Evolutionary conservation across 2,329 filamentous ascomycete species (phyloP), one percentile per base, ranked within the genome.

Genomic region (Cladosporium cucumerinum): DNA sequence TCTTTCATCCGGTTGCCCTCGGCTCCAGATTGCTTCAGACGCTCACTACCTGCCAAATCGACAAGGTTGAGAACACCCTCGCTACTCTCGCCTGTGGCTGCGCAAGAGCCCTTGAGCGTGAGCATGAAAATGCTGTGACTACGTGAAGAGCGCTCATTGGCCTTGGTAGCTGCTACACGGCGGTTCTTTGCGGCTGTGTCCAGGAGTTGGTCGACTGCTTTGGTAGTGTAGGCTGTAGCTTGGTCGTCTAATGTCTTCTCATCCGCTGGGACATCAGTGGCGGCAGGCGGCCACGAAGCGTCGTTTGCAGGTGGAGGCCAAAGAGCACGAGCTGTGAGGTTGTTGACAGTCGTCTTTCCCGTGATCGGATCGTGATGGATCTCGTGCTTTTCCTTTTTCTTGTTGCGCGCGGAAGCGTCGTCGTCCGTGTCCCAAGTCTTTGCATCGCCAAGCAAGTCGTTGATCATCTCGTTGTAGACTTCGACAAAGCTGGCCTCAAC

Each of bases 41-140:
- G 86, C 78, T 99, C 95, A 11, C 92, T 96, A 30, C 95, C 95
- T 10, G 95, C 96, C 69, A 99, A 83, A 78, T 99, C 95, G 46
- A 99, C 95, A 3, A 99, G 84, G 78, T 99, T 99, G 65, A 99
- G 85, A 0, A 93, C 96, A 46, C 95, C 94, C 77, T 97, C 93
- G 72, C 91, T 96, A 18, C 87, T 88, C 78, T 97, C 92, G 12
- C 88, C 89, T 0, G 92, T 96, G 48, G 89, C 86, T 25, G 80
- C 81, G 71, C 96, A 97, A 57, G 82, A 79, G 6, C 87, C 87
- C 3, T 82, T 82, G 1, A 90, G 79, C 66, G 86, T 88, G 63
- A 99, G 85, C 65, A 98, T 96, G 75, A 99, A 98, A 58, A 99
- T 93, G 0, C 92, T 97, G 79, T 99, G 95, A 34, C 92, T 97